Percentiles rank a stretch among this genome's conserved stretches.
phyloP scores from a whole-genome alignment of 148 eudicot species.

The Vaccinium vitisidaea region DNA sequence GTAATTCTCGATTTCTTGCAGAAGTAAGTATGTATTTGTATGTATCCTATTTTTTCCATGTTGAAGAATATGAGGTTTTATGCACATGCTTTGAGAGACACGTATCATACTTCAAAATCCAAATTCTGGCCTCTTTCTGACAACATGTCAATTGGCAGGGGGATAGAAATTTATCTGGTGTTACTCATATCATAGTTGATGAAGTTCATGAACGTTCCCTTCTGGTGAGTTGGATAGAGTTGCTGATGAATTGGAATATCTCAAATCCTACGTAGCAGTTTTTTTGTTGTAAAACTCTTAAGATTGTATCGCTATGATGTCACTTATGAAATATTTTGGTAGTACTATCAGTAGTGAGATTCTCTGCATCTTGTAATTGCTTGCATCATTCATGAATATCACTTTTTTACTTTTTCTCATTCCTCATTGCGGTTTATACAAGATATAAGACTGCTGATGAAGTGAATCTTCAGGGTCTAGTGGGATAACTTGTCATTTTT shows the following conservation, averaged over 20 bases:
- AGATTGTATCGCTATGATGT: background rate
- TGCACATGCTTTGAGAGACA: background rate
- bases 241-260: background rate
- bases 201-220: constrained; percentile 99
- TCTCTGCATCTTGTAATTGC: constrained; percentile 3
- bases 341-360: background rate
- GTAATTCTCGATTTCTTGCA: background rate
- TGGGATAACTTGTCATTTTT: background rate
- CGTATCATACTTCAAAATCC: background rate
- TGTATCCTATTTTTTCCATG: background rate
- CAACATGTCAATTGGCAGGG: constrained; percentile 50
- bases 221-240: constrained; percentile 64
- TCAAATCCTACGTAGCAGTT: background rate
- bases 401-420: constrained; percentile 2
- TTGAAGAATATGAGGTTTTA: background rate
- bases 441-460: background rate
- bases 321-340: background rate
- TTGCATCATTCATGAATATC: constrained; percentile 1
- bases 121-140: background rate
- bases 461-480: background rate
- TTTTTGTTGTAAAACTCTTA: background rate
- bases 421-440: background rate
- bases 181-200: constrained; percentile 93
- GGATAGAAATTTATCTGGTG: constrained; percentile 67
- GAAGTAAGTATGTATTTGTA: background rate